Evolutionary conservation across 257 asterid genomes (phyloP), one percentile per base, ranked within the genome.

Genomic region (Gentiana macrophylla): DNA sequence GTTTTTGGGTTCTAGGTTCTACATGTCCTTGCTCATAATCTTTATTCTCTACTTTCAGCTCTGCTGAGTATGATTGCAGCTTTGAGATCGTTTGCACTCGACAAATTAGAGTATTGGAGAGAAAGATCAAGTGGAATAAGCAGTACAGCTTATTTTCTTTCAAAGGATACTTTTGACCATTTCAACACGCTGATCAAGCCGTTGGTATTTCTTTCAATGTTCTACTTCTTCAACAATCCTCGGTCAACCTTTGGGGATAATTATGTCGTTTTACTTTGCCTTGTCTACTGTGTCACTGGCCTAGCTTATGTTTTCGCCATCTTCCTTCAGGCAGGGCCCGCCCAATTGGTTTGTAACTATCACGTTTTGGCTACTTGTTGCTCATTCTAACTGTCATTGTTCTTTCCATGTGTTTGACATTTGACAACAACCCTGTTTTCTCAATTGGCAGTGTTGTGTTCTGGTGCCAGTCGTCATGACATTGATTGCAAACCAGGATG

Each of bases 401-500:
- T 51, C 6, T 32, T 48, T 50, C 2, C 51, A 49, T 35, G 4
- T 49, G 57, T 66, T 66, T 55, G 59, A 38, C 24, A 24, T 24
- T 24, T 55, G 44, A 55, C 9, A 32, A 13, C 44, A 59, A 53
- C 53, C 24, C 51, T 47, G 41, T 58, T 36, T 57, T 56, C 53
- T 59, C 50, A 57, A 66, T 24, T 54, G 62, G 9, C 95, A 92
- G 99, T 85, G 94, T 94, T 92, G 95, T 49, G 99, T 88, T 77
- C 94, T 92, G 46, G 79, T 92, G 64, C 99, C 99, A 5, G 97
- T 92, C 12, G 97, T 92, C 65, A 74, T 88, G 73, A 88, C 94
- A 45, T 86, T 92, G 45, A 56, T 92, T 0, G 79, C 99, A 5
- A 88, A 73, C 69, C 95, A 81, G 79, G 97, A 80, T n/a, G 82